These are phyloP conservation scores for Hymenoscyphus infarciens DNA, from an alignment of 2,329 filamentous ascomycete genomes.

Conservation along the genomic window DNA sequence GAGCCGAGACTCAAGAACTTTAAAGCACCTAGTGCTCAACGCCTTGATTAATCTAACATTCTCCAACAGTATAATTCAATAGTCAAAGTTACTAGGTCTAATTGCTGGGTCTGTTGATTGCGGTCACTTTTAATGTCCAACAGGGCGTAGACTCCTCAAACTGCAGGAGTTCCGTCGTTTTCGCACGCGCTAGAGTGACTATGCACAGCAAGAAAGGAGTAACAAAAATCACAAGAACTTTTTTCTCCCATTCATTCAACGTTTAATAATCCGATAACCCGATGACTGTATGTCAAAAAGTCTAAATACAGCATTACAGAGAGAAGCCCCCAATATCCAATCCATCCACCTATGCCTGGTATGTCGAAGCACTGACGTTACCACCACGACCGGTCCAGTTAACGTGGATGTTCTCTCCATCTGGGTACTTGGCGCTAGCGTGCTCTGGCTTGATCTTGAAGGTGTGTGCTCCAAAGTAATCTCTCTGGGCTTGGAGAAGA, in stretches of 20 bases:
- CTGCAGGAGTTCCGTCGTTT: too few species aligned
- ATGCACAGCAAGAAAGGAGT: too few species aligned
- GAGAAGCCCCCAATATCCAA: neutral
- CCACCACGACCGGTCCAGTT: slow-evolving; percentile 99
- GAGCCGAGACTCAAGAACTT: too few species aligned
- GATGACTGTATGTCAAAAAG: slow-evolving; percentile 7
- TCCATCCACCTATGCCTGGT: slow-evolving; percentile 70
- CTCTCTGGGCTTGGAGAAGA: slow-evolving; percentile 96
- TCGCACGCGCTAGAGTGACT: too few species aligned
- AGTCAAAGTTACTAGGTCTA: too few species aligned
- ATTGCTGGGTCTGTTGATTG: too few species aligned
- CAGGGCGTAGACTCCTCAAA: too few species aligned
- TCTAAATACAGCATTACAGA: slow-evolving; percentile 10
- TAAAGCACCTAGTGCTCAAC: too few species aligned
- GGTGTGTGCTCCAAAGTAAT: slow-evolving; percentile 97
- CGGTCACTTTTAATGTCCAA: too few species aligned
- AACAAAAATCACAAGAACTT: neutral
- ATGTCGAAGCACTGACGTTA: slow-evolving; percentile 95
- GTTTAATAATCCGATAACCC: neutral
- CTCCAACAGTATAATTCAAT: too few species aligned
- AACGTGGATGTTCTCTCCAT: slow-evolving; percentile 89
- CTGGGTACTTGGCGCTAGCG: slow-evolving; percentile 75
- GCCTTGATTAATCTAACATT: too few species aligned
- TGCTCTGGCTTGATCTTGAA: slow-evolving; percentile 82
- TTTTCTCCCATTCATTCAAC: neutral